Percentiles rank a stretch among this genome's conserved stretches.
These are phyloP conservation scores for Penicillium sp. DNA, from an alignment of 2,329 filamentous ascomycete genomes.

Conservation along the genomic window DNA sequence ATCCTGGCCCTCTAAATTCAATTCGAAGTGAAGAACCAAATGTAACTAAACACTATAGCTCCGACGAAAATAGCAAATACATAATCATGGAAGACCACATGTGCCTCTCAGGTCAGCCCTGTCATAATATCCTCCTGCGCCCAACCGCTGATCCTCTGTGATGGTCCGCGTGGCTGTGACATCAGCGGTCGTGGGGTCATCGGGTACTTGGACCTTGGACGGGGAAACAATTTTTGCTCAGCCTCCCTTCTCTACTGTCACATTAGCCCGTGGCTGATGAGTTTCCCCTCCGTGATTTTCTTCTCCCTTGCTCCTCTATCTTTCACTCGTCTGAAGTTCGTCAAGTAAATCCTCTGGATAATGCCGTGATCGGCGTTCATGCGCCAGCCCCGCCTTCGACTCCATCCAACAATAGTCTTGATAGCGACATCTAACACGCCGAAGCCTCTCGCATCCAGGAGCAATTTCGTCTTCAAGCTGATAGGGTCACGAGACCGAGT, in stretches of 20 bases:
- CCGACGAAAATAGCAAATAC: background rate
- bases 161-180: constrained; percentile 28
- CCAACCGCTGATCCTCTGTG: background rate
- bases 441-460: background rate
- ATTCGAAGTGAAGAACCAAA: background rate
- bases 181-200: constrained; percentile 36
- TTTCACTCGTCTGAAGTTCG: background rate
- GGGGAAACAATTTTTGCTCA: no score
- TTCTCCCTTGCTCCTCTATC: background rate
- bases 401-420: background rate
- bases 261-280: background rate
- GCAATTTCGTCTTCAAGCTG: background rate
- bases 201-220: constrained; percentile 2
- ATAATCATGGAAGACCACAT: background rate
- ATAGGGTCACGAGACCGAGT: background rate
- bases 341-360: background rate
- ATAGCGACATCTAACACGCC: background rate
- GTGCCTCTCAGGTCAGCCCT: background rate
- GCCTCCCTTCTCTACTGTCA: background rate
- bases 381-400: constrained; percentile 12
- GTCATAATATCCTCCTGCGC: background rate
- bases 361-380: constrained; percentile 8
- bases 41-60: background rate
- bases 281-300: background rate
- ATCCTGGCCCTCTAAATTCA: background rate